phyloP scores from a whole-genome alignment of 2,329 filamentous ascomycete species.

The Periconia macrospinosa region DNA sequence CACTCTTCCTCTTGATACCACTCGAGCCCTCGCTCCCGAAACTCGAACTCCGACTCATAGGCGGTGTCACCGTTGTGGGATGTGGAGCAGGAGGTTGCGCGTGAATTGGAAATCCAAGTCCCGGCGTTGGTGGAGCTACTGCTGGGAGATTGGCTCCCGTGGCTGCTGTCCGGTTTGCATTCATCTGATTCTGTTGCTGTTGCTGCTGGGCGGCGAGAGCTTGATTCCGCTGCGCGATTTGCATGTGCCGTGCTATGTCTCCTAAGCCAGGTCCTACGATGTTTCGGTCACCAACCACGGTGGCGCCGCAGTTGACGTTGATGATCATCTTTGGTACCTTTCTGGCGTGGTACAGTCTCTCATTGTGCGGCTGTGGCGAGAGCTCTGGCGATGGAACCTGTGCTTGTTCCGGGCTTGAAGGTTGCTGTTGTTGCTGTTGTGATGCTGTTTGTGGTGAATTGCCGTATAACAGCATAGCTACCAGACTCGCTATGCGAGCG shows the following conservation, averaged over 20 bases:
- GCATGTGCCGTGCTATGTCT: slow-evolving; percentile 38
- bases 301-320: slow-evolving; percentile 38
- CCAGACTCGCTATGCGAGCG: slow-evolving; percentile 27
- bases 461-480: slow-evolving; percentile 24
- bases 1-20: slow-evolving; percentile 29
- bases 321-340: slow-evolving; percentile 27
- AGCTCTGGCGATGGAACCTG: neutral
- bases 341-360: neutral
- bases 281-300: slow-evolving; percentile 38
- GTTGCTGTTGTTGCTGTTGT: slow-evolving; percentile 1
- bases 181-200: slow-evolving; percentile 10
- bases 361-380: neutral
- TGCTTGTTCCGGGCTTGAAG: slow-evolving; percentile 4
- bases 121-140: neutral
- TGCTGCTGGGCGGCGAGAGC: slow-evolving; percentile 12
- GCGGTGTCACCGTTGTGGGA: slow-evolving; percentile 22
- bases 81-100: slow-evolving; percentile 8
- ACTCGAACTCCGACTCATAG: slow-evolving; percentile 33
- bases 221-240: slow-evolving; percentile 28
- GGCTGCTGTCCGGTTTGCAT: slow-evolving; percentile 1
- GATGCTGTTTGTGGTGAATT: neutral
- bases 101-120: neutral
- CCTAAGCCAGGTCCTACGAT: slow-evolving; percentile 38
- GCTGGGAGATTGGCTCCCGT: slow-evolving; percentile 11
- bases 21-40: slow-evolving; percentile 18